phyloP scores from a whole-genome alignment of 2,329 filamentous ascomycete genomes.

The Colletotrichum kahawae region DNA sequence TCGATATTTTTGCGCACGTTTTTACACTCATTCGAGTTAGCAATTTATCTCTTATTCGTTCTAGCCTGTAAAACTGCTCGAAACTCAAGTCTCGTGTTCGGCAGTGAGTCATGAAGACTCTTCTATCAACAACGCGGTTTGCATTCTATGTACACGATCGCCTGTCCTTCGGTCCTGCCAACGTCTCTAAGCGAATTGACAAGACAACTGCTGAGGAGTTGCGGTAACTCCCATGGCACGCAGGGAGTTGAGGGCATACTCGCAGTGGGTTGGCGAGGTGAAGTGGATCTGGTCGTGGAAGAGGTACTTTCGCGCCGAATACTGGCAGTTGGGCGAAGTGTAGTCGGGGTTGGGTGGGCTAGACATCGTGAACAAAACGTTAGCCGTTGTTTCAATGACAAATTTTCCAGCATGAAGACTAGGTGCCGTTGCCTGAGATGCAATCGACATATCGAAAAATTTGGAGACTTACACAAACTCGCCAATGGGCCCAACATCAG shows the following conservation, averaged over 20 bases:
- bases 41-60: background rate
- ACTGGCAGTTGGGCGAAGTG: background rate
- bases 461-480: background rate
- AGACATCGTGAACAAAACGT: background rate
- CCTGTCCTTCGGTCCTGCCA: background rate
- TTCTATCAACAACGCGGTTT: background rate
- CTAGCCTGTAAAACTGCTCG: background rate
- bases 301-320: background rate
- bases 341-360: background rate
- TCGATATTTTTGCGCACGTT: background rate
- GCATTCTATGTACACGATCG: background rate
- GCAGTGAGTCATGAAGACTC: background rate
- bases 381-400: background rate
- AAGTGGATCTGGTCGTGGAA: constrained; percentile 5
- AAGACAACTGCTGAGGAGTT: background rate
- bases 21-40: background rate
- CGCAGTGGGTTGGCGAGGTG: constrained; percentile 1
- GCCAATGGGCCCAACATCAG: background rate
- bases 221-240: background rate
- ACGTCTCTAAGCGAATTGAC: background rate
- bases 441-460: background rate
- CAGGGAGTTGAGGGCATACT: background rate
- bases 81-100: background rate
- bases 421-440: background rate
- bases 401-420: background rate